Conservation (phyloP, 257 asterid species). For the Nicotiana tabacum region DNA sequence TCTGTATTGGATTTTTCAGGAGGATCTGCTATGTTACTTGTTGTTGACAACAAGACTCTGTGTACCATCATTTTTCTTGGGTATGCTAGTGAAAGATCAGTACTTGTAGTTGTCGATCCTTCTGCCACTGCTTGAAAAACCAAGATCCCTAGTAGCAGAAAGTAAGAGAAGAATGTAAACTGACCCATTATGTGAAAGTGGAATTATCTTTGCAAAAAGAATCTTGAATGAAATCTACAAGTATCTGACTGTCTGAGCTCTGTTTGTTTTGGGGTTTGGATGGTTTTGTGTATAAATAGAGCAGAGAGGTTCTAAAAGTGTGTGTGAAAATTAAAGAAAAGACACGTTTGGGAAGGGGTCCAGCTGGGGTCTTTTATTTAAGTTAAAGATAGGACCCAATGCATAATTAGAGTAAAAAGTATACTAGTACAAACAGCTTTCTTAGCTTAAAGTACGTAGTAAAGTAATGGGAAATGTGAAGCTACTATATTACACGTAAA, state of each 20-base stretch:
- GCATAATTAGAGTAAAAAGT: neutral
- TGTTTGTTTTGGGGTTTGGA: neutral
- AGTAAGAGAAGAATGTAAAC: neutral
- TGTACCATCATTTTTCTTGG: neutral
- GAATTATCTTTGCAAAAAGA: neutral
- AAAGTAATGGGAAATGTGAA: neutral
- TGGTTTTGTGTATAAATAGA: neutral
- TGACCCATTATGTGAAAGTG: neutral
- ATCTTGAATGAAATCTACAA: neutral
- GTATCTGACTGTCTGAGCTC: neutral
- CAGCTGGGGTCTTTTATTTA: neutral
- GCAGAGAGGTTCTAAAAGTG: neutral
- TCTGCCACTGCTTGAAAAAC: neutral
- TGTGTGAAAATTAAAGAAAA: neutral
- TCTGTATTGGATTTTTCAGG: slow-evolving; percentile 20
- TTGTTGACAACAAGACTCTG: neutral
- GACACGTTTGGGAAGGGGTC: neutral
- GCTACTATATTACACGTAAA: neutral
- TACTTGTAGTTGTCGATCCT: neutral
- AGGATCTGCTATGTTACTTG: slow-evolving; percentile 43
- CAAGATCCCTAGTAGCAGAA: neutral
- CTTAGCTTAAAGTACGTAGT: too few species aligned
- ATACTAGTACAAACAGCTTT: neutral
- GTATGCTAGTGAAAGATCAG: neutral
- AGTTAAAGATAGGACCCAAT: neutral